phyloP scores from a whole-genome alignment of 2,329 filamentous ascomycete genomes.

The Ceratocystis colombiana region DNA sequence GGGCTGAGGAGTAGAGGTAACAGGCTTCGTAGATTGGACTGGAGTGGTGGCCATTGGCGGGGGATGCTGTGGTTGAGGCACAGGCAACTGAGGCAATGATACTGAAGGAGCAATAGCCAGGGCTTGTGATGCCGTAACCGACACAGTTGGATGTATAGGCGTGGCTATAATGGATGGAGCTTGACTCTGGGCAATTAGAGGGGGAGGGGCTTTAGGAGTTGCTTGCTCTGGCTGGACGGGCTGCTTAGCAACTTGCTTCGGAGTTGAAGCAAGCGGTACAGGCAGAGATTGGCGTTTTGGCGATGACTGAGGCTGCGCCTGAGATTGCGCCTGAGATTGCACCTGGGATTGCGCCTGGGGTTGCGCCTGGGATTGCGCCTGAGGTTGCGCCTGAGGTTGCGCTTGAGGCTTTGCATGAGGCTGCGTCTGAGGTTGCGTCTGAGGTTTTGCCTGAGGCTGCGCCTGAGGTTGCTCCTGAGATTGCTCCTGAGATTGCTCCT shows the following conservation, averaged over 20 bases:
- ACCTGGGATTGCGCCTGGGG: not conserved
- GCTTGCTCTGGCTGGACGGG: not conserved
- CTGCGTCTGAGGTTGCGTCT: not conserved
- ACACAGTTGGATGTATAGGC: not conserved
- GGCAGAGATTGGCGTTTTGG: conserved; percentile 5
- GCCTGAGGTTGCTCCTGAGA: not conserved
- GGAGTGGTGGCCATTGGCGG: conserved; percentile 3
- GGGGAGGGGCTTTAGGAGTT: not conserved
- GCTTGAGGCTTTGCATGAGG: not conserved
- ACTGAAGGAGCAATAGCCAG: not conserved
- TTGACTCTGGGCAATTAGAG: not conserved
- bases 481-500: not conserved
- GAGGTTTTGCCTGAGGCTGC: too few relatives aligned
- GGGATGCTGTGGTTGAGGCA: not conserved
- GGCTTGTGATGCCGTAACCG: not conserved
- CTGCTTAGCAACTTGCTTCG: not conserved
- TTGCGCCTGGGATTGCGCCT: not conserved
- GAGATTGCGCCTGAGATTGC: not conserved
- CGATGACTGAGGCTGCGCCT: not conserved
- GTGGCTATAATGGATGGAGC: not conserved
- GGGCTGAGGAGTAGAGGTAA: conserved; percentile 14
- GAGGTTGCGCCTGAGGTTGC: not conserved
- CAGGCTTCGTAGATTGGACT: conserved; percentile 13
- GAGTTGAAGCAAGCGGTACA: not conserved
- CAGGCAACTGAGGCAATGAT: not conserved